phyloP scores from a whole-genome alignment of 2,329 filamentous ascomycete species.

The Microdochium nivale region DNA sequence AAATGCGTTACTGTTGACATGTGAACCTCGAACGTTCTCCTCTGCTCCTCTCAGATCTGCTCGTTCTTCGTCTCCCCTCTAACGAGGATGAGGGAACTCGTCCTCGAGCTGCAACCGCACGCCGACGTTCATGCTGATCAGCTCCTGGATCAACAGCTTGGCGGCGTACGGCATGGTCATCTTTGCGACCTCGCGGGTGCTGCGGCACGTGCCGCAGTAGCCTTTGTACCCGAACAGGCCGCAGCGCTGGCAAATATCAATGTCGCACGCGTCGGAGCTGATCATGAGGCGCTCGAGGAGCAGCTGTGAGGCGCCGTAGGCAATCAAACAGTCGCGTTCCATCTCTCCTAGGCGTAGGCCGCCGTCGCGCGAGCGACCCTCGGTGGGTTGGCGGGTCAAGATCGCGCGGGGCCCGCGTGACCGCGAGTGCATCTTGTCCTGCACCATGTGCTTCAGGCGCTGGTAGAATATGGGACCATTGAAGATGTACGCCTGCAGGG shows the following conservation, averaged over 20 bases:
- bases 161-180: conserved; percentile 98
- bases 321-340: conserved; percentile 97
- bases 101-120: conserved; percentile 85
- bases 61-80: conserved; percentile 3
- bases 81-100: conserved; percentile 68
- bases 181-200: conserved; percentile 71
- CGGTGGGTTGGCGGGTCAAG: conserved; percentile 88
- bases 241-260: conserved; percentile 90
- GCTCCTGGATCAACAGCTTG: conserved; percentile 89
- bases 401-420: conserved; percentile 85
- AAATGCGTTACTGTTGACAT: not conserved
- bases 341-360: conserved; percentile 93
- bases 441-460: conserved; percentile 99
- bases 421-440: conserved; percentile 98
- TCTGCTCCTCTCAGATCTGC: not conserved
- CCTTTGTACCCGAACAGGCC: conserved; percentile 93
- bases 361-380: conserved; percentile 87
- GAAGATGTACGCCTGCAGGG: conserved; percentile 92
- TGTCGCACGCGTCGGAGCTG: conserved; percentile 78
- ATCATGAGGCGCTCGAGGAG: conserved; percentile 92
- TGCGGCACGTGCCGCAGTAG: conserved; percentile 90
- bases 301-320: conserved; percentile 89
- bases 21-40: not conserved
- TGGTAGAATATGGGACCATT: conserved; percentile 99
- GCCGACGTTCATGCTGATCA: conserved; percentile 98